These are phyloP conservation scores for Cinchona pubescens DNA, from an alignment of 257 asterid species.

Conservation along the genomic window DNA sequence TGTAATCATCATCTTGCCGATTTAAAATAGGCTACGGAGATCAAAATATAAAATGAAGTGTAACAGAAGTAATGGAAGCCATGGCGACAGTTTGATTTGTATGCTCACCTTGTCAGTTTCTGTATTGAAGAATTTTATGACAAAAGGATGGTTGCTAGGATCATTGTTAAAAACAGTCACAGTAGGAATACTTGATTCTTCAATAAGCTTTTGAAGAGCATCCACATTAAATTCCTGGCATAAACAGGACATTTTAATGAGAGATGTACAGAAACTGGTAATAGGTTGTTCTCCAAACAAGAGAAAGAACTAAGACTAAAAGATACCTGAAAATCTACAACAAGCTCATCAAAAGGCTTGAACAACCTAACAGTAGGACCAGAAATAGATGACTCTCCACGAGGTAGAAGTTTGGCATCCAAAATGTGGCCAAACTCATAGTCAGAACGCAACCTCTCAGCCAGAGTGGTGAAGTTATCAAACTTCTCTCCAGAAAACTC, in stretches of 20 bases:
- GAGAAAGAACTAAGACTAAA: not conserved
- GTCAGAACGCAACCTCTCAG: slow-evolving; percentile 82
- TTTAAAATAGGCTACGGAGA: not conserved
- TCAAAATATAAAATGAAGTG: not conserved
- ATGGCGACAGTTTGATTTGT: not conserved
- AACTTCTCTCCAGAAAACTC: slow-evolving; percentile 85
- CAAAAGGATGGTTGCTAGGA: slow-evolving; percentile 73
- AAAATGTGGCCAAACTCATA: slow-evolving; percentile 70
- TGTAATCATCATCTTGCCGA: not conserved
- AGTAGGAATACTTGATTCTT: slow-evolving; percentile 70
- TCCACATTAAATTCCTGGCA: slow-evolving; percentile 83
- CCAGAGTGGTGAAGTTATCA: slow-evolving; percentile 72
- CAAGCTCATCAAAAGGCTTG: slow-evolving; percentile 92
- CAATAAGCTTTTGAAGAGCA: slow-evolving; percentile 67
- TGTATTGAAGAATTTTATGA: slow-evolving; percentile 63
- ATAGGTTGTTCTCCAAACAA: not conserved
- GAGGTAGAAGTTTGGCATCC: slow-evolving; percentile 79
- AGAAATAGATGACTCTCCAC: slow-evolving; percentile 65
- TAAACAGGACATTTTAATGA: slow-evolving; percentile 11
- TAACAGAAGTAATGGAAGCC: not conserved
- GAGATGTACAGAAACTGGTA: not conserved
- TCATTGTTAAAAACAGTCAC: slow-evolving; percentile 80
- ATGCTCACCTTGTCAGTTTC: slow-evolving; percentile 57
- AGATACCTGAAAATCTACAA: slow-evolving; percentile 68
- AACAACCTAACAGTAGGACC: slow-evolving; percentile 84